Base-by-base conservation (phyloP, 1,284 basidiomycete species). In the Ustilago bromivora region DNA sequence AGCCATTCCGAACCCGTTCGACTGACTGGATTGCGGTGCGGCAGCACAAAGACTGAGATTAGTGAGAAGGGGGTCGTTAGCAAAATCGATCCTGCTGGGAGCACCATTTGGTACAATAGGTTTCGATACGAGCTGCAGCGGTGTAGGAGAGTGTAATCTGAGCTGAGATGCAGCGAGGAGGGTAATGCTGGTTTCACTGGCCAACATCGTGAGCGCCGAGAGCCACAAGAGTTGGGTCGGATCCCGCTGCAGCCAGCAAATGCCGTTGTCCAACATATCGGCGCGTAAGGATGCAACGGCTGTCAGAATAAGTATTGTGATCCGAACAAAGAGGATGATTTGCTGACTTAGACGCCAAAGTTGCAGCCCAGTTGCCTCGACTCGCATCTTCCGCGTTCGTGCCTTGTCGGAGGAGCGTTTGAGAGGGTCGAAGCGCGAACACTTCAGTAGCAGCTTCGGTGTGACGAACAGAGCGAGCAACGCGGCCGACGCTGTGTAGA, bases 61-160 rank as follows among this genome's bases (percentile, higher is more conserved):
- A 1, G 61, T 67, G 19, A 72, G 65, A 19, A 72, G 60, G 6
- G 70, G 61, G 35, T 67, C 61, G 11, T 47, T 38, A 1, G 19
- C 43, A 2, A 52, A 23, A 12, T 41, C 47, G 10, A n/a, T 19
- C 15, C 57, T 38, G n/a, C 43, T 28, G 3, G 7, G 11, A 2
- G 2, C 9, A 17, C 23, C 54, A 13, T 46, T 40, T 12, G 61
- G 53, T 1, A 54, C n/a, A 35, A 66, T 57, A 1, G 75, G 75
- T 32, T 57, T 54, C 9, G 75, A 77, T 5, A 77, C 75, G 1
- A 77, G 61, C 17, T 68, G 62, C 43, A 77, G 38, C 2, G 71
- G 53, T 2, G 66, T n/a, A 11, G 75, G 66, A 43, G 61, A 34
- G 3, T 51, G 60, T 2, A 75, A 35, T 31, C 56, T 34, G 4